Evolutionary conservation across 768 basidiomycete genomes (phyloP).

Genomic region (Thelephora ganbajun): DNA sequence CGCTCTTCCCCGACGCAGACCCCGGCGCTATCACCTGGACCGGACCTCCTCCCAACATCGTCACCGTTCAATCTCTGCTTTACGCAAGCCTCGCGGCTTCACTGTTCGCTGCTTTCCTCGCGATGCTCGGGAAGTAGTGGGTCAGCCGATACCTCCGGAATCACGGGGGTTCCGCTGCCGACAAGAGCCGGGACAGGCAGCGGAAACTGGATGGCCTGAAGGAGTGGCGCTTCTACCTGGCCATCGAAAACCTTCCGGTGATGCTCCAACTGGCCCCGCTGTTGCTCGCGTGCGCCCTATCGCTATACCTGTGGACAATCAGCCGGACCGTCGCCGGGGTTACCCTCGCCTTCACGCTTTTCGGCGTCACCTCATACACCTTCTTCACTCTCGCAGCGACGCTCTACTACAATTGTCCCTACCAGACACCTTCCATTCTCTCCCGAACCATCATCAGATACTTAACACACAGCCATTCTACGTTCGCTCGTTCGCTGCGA

Average conservation of each 20-base stretch:
- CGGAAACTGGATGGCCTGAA: constrained; percentile 8
- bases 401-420: constrained; percentile 6
- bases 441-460: too few relatives aligned
- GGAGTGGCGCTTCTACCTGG: constrained; percentile 8
- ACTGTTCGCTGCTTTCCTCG: constrained; percentile 9
- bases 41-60: constrained; percentile 4
- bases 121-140: constrained; percentile 11
- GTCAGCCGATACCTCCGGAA: constrained; percentile 2
- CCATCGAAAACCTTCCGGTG: constrained; percentile 6
- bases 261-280: constrained; percentile 8
- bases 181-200: constrained; percentile 7
- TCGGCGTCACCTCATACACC: constrained; percentile 5
- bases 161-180: constrained; percentile 4
- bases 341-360: constrained; percentile 3
- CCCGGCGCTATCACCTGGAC: background rate
- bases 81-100: constrained; percentile 9
- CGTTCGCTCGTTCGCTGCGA: background rate
- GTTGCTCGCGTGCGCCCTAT: constrained; percentile 7
- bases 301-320: constrained; percentile 3
- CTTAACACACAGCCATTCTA: too few relatives aligned
- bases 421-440: constrained; percentile 8
- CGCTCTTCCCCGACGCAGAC: background rate
- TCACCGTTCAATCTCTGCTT: constrained; percentile 6
- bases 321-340: constrained; percentile 5
- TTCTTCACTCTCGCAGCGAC: constrained; percentile 6